Evolutionary conservation across 2,329 filamentous ascomycete species (phyloP).

Genomic region (Blastomyces emzantsi): DNA sequence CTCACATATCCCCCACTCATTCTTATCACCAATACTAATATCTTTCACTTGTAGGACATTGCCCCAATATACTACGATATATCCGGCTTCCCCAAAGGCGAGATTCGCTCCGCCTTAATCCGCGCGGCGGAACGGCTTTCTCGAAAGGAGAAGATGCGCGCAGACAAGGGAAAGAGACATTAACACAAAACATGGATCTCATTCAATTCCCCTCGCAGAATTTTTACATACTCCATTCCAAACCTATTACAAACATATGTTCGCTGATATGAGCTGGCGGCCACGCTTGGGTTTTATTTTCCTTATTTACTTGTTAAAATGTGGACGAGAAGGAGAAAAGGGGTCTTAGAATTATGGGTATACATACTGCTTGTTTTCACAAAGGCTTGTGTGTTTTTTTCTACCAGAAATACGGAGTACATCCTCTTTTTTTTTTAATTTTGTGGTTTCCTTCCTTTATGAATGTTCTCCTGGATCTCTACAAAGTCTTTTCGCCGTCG

Average conservation of each 20-base stretch:
- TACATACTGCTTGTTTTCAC: background rate
- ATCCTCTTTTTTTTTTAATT: background rate
- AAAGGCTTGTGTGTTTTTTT: background rate
- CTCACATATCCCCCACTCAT: background rate
- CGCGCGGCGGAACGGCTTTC: constrained; percentile 47
- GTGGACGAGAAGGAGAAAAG: background rate
- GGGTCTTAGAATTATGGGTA: background rate
- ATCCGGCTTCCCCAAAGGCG: constrained; percentile 69
- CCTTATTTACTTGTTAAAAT: background rate
- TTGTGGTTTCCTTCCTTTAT: background rate
- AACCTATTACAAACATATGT: background rate
- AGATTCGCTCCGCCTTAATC: constrained; percentile 61
- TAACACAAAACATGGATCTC: constrained; percentile 19
- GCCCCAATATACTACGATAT: constrained; percentile 89
- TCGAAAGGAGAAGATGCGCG: constrained; percentile 44
- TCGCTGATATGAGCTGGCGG: background rate
- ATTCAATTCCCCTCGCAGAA: background rate
- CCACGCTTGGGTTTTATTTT: background rate
- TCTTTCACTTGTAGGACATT: constrained; percentile 57
- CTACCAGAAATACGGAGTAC: background rate
- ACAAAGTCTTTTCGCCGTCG: background rate
- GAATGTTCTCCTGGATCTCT: background rate
- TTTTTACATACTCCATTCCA: background rate
- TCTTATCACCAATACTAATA: background rate
- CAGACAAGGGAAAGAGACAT: constrained; percentile 26